These are phyloP conservation scores for Pyricularia pennisetigena DNA, from an alignment of 2,329 filamentous ascomycete species.

Conservation along the genomic window DNA sequence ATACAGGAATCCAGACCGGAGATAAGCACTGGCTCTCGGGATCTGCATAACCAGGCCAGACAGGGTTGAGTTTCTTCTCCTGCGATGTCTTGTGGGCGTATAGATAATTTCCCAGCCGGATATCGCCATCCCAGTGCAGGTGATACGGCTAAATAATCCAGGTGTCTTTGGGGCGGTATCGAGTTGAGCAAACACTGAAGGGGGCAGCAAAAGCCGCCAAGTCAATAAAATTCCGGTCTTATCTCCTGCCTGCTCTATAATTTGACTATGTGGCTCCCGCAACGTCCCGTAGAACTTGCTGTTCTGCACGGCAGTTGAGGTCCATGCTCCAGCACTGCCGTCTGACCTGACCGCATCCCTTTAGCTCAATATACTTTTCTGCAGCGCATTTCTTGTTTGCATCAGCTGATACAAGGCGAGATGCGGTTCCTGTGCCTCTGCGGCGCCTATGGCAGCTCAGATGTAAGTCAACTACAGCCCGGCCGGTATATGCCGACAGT, in stretches of 20 bases:
- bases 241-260: not conserved
- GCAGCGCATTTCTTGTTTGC: not conserved
- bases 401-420: slow-evolving; percentile 10
- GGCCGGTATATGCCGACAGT: not conserved
- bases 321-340: not conserved
- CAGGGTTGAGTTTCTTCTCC: not conserved
- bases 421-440: slow-evolving; percentile 50
- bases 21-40: not conserved
- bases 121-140: too few species aligned
- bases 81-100: not conserved
- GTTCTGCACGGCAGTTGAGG: not conserved
- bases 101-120: too few species aligned
- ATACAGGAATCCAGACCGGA: not conserved
- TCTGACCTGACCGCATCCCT: not conserved
- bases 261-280: not conserved
- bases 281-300: not conserved
- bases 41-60: not conserved
- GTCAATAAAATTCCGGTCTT: not conserved
- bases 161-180: too few species aligned
- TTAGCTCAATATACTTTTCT: not conserved
- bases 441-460: slow-evolving; percentile 46
- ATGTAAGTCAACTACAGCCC: slow-evolving; percentile 10
- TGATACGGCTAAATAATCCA: not conserved
- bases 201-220: not conserved
- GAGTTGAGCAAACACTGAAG: not conserved